phyloP scores from a whole-genome alignment of 2,329 filamentous ascomycete species.

The Thelonectria blattea region DNA sequence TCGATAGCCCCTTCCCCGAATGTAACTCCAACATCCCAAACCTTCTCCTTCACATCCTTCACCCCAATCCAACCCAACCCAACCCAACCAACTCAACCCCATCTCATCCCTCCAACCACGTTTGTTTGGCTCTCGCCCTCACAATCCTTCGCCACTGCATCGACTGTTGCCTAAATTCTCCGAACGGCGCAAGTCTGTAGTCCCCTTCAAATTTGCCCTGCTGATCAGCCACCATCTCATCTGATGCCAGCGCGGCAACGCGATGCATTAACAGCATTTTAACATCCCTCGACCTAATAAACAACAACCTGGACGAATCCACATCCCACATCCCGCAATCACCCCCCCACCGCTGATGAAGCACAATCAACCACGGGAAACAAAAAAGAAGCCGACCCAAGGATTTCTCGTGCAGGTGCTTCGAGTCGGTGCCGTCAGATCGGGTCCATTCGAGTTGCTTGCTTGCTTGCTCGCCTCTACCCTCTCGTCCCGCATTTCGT shows the following conservation, averaged over 20 bases:
- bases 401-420: background rate
- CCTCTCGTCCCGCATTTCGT: slow-evolving; percentile 25
- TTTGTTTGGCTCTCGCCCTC: slow-evolving; percentile 1
- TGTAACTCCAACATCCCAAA: background rate
- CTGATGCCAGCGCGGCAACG: slow-evolving; percentile 1
- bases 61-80: slow-evolving; percentile 2
- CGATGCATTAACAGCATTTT: background rate
- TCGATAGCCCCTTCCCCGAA: background rate
- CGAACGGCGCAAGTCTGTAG: background rate
- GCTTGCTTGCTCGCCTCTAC: slow-evolving; percentile 11
- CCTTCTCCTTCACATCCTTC: background rate
- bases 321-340: slow-evolving; percentile 9
- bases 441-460: background rate
- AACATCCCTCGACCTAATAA: background rate
- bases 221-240: slow-evolving; percentile 6
- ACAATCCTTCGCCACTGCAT: background rate
- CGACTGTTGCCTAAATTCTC: background rate
- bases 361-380: background rate
- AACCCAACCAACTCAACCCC: slow-evolving; percentile 1
- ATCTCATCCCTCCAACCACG: background rate
- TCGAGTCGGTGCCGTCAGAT: slow-evolving; percentile 1
- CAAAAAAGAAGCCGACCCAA: background rate
- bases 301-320: slow-evolving; percentile 4
- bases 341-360: slow-evolving; percentile 11
- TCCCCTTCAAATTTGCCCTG: slow-evolving; percentile 1